These are phyloP conservation scores for Chenopodium album DNA, from an alignment of 148 eudicot species.

Conservation along the genomic window DNA sequence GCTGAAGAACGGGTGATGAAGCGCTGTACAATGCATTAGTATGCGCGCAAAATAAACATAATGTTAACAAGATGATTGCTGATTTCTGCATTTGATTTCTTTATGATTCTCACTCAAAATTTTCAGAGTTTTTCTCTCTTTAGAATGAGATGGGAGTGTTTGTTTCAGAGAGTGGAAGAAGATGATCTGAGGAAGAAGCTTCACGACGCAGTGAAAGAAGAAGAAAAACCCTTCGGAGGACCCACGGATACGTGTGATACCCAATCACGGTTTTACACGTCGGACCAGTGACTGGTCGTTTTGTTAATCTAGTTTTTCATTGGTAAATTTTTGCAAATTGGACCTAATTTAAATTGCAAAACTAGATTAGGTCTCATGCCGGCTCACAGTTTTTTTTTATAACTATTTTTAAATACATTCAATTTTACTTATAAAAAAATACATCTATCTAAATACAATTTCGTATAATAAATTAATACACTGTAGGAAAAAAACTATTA, in stretches of 20 bases:
- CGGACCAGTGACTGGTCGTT: slow-evolving; percentile 6
- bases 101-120: neutral
- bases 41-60: slow-evolving; percentile 28
- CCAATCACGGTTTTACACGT: slow-evolving; percentile 42
- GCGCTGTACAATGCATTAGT: slow-evolving; percentile 66
- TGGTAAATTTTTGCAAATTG: neutral
- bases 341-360: no score
- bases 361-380: no score
- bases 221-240: slow-evolving; percentile 30
- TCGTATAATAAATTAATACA: no score
- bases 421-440: no score
- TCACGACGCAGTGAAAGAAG: slow-evolving; percentile 14
- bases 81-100: slow-evolving; percentile 30
- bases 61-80: slow-evolving; percentile 4
- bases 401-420: no score
- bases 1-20: slow-evolving; percentile 84
- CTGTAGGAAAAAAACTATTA: no score
- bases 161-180: neutral
- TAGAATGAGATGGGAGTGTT: neutral
- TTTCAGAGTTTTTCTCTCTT: neutral
- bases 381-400: no score
- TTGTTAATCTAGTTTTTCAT: neutral
- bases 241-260: slow-evolving; percentile 35
- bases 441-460: no score
- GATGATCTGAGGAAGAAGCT: slow-evolving; percentile 12